Evolutionary conservation across 2,329 filamentous ascomycete species (phyloP), one percentile per base, ranked within the genome.

Genomic region (Fusarium subtropicale): DNA sequence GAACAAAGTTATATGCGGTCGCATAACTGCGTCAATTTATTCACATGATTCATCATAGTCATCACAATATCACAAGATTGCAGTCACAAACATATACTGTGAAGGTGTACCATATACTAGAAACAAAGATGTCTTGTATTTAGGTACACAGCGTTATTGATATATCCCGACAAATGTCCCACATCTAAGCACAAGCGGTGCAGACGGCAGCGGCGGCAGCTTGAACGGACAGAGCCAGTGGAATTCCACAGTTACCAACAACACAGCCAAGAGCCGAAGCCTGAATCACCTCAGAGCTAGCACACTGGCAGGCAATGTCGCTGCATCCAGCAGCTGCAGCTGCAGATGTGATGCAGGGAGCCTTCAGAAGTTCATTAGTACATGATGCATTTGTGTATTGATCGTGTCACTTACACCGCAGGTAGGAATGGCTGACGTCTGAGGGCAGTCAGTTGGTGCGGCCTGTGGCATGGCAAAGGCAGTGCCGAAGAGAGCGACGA

Each of bases 401-500:
- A 2, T 8, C 11, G 10, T 2, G 33, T 20, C 6, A 53, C 68
- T 55, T 54, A 71, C 68, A 53, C 68, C 68, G 6, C 68, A 71
- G n/a, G 64, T 60, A 7, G 68, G 68, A 31, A 71, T 68, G 18
- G 68, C 68, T 28, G 68, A 71, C n/a, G 68, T 71, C 52, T 55
- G 5, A 13, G 64, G 56, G 26, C 68, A 71, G 11, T 59, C 67
- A 24, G 67, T 68, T 16, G 50, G 41, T 7, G 28, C 55, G 41
- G 68, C 68, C 33, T 71, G 68, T 12, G 67, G 68, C 10, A 70
- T 26, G 50, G 60, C 57, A 26, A 71, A 66, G 15, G 48, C 28
- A 47, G 52, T 46, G 30, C 64, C 38, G 20, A 67, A 48, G 18
- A 71, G 53, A 22, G 56, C 55, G 33, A 52, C 55, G 12, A 66